phyloP scores from a whole-genome alignment of 495 filamentous ascomycete species.

The Geoglossum glabrum region DNA sequence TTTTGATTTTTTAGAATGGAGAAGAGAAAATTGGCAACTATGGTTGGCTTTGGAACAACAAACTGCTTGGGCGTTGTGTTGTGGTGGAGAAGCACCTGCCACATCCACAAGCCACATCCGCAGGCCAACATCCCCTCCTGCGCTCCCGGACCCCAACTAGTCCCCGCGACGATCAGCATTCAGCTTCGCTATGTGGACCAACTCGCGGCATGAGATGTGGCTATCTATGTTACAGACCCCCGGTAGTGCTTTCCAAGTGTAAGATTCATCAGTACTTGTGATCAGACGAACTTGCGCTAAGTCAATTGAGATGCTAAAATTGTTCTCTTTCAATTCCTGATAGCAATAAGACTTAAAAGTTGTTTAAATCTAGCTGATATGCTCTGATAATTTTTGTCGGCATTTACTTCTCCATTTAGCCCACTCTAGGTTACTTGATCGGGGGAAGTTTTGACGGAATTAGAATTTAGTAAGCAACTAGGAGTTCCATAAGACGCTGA shows the following conservation, averaged over 20 bases:
- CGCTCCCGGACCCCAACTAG: neutral
- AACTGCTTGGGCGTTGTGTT: neutral
- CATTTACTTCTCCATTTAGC: neutral
- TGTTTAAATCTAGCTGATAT: neutral
- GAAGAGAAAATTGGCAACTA: neutral
- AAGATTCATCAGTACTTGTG: constrained; percentile 1
- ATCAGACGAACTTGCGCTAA: constrained; percentile 7
- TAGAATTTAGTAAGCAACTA: neutral
- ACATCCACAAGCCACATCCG: neutral
- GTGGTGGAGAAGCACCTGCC: neutral
- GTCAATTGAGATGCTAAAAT: constrained; percentile 8
- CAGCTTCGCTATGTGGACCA: neutral
- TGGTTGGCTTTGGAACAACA: neutral
- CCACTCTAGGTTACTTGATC: neutral
- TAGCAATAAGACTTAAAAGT: neutral
- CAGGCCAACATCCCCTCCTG: neutral
- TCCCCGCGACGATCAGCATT: neutral
- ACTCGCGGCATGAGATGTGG: neutral
- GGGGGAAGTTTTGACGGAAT: neutral
- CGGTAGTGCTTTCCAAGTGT: constrained; percentile 4
- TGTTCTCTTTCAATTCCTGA: neutral
- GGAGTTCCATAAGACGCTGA: no score
- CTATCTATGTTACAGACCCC: neutral
- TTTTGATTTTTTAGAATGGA: neutral
- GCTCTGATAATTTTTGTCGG: constrained; percentile 1